Base-by-base conservation (phyloP, 257 asterid species). In the Lithospermum erythrorhizon region DNA sequence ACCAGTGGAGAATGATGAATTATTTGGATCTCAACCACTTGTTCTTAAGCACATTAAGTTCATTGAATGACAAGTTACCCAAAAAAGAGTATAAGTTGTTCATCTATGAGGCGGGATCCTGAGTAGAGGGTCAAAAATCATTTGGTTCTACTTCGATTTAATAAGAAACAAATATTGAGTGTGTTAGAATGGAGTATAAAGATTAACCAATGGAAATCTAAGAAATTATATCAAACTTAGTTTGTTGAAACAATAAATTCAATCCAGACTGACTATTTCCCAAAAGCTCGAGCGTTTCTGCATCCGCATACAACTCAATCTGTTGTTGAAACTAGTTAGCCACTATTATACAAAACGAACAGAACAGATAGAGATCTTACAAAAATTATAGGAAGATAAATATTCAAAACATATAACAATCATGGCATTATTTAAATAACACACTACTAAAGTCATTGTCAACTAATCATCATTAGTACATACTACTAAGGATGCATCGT, bases 281-380 rank as follows among this genome's bases (percentile, higher is more conserved):
- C 79, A 88, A 27, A 57, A 85, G 63, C 16, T 76, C 83, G 55
- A 69, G 71, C 62, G 85, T 78, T 75, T 80, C 82, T 67, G 78
- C 73, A 65, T 88, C 90, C n/a, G 79, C 57, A 53, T 61, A 88
- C 51, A 88, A 71, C 67, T 82, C 85, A 67, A 88, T 82, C 96
- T 88, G 83, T 62, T 62, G 62, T 56, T 54, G 61, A 53, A 53
- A 73, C 25, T 55, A 68, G 60, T 73, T 72, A 70, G 16, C 63
- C 37, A 66, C 41, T 53, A 41, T 63, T 70, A 20, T 21, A 66
- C 16, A 62, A 66, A 25, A 47, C 29, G 47, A 71, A 60, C 27
- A 41, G 9, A 62, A 11, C 35, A 4, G 6, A 49, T 6, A 62
- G 57, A 53, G 57, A 53, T 53, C 57, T n/a, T 17, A 41, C 49